These are phyloP conservation scores for Rhipidocladum racemiflorum DNA, from an alignment of 176 grass and related monocot genomes.

Conservation along the genomic window DNA sequence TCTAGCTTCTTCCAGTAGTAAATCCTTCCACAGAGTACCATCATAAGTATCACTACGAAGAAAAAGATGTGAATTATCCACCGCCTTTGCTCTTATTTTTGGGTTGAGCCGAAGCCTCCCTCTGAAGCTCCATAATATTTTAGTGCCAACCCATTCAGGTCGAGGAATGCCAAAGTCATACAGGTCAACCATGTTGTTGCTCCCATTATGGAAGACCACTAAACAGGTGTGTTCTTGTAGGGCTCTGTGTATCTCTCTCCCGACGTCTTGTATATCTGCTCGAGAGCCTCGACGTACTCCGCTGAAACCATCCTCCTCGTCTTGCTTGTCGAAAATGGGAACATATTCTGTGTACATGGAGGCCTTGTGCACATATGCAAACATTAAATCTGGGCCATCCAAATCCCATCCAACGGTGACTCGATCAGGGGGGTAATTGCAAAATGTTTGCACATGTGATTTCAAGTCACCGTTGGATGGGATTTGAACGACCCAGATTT, in stretches of 20 bases:
- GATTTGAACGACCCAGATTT: too few relatives aligned
- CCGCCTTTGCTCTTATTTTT: fast-evolving
- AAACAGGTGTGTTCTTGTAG: fast-evolving
- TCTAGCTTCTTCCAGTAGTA: not conserved
- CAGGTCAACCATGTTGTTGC: fast-evolving
- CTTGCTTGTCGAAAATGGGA: not conserved
- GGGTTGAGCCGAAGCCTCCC: not conserved
- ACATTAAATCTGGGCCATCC: too few relatives aligned
- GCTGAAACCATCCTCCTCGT: not conserved
- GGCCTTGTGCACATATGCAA: too few relatives aligned
- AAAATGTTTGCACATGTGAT: too few relatives aligned
- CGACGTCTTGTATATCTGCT: fast-evolving
- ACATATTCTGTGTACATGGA: too few relatives aligned
- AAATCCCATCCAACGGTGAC: too few relatives aligned
- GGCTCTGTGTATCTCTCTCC: fast-evolving
- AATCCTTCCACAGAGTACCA: too few relatives aligned
- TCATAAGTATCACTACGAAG: not conserved
- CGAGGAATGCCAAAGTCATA: fast-evolving
- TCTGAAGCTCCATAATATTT: not conserved
- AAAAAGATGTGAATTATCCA: not conserved
- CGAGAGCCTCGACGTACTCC: not conserved
- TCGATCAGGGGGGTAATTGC: too few relatives aligned
- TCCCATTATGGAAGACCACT: not conserved
- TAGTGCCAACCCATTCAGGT: fast-evolving
- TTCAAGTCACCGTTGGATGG: too few relatives aligned